These are phyloP conservation scores for Diplodia seriata DNA, from an alignment of 2,329 filamentous ascomycete genomes.

Conservation along the genomic window DNA sequence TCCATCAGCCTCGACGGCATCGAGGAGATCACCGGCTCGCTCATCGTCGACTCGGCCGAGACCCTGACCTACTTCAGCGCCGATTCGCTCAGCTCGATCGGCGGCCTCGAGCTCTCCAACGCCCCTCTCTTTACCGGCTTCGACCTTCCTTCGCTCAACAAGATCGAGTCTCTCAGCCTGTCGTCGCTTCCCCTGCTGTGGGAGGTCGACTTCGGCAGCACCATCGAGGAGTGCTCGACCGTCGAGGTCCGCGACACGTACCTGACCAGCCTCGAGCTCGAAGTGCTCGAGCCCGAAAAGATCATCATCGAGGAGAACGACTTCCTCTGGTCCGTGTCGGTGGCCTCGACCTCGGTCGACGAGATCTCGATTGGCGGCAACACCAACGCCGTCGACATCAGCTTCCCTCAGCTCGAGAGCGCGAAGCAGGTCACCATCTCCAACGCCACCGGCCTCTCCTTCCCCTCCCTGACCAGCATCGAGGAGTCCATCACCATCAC, in stretches of 20 bases:
- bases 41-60: conserved; percentile 14
- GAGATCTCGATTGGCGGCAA: conserved; percentile 19
- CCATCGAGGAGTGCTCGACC: conserved; percentile 9
- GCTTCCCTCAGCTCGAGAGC: conserved; percentile 22
- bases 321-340: conserved; percentile 22
- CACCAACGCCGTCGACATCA: conserved; percentile 23
- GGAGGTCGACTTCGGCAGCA: conserved; percentile 25
- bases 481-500: conserved; percentile 20
- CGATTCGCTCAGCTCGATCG: conserved; percentile 11
- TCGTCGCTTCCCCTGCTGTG: conserved; percentile 28
- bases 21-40: conserved; percentile 29
- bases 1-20: conserved; percentile 19
- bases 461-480: conserved; percentile 26
- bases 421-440: conserved; percentile 21
- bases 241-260: conserved; percentile 23
- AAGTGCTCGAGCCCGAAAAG: conserved; percentile 13
- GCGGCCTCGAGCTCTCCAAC: conserved; percentile 19
- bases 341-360: conserved; percentile 19
- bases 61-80: conserved; percentile 25
- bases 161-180: conserved; percentile 17
- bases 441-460: conserved; percentile 19
- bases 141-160: conserved; percentile 23
- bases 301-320: conserved; percentile 26
- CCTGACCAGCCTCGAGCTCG: conserved; percentile 25
- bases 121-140: conserved; percentile 7